Evolutionary conservation across 2,329 filamentous ascomycete genomes (phyloP), one percentile per base, ranked within the genome.

Genomic region (Penicillium sp.): DNA sequence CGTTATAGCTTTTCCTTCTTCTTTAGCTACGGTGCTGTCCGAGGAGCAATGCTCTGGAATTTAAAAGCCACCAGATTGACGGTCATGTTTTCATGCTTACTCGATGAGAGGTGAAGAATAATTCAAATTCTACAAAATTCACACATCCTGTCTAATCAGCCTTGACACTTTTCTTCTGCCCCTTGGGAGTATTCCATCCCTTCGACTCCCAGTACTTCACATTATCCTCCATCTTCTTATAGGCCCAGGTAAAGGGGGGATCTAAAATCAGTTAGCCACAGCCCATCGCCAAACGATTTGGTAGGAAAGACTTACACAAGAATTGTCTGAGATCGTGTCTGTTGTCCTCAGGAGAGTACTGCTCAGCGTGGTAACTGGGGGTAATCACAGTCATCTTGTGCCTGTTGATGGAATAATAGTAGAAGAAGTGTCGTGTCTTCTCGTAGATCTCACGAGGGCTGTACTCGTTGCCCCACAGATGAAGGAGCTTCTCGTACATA

Each of bases 331-430:
- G 72, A 73, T 87, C 85, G 57, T 79, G 84, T 4, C 84, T 71
- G 60, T 87, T 86, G 51, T 85, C 83, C 42, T 85, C 82, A 0
- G 79, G 77, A 36, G 71, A 77, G 60, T 87, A 86, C 13, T 73
- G 68, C 50, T 72, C 70, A 9, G 78, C 70, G 61, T 86, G 85
- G 38, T 85, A 75, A 3, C 79, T 77, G 0, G 84, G 84, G 1
- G 84, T 86, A 47, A 85, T 70, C 8, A 83, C 79, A 1, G 83
- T 86, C 69, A 82, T 80, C 72, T 89, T 89, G 68, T 88, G 86
- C 9, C 86, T 73, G 64, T 88, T 88, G 60, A 87, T 83, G 0
- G 81, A 78, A 64, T 88, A 86, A 64, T 79, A 65, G 31, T 70
- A 61, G 57, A 70, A 71, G 66, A 79, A 77, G 4, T 74, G 69